Evolutionary conservation across 371 early-diverging fungal genomes (phyloP).

Genomic region (Zychaea mexicana): DNA sequence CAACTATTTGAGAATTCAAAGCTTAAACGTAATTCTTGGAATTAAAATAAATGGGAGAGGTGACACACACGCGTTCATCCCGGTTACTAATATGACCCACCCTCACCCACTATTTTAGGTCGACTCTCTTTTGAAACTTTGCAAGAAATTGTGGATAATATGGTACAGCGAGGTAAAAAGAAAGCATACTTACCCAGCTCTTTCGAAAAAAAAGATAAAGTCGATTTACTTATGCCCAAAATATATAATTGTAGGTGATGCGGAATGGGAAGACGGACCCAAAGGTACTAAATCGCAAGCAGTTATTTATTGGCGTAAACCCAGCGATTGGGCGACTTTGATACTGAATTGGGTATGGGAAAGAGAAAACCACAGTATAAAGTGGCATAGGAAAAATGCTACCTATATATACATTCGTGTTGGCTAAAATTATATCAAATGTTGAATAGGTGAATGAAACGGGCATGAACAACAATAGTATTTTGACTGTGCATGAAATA

Average conservation of each 20-base stretch:
- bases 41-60: background rate
- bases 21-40: conserved; percentile 63
- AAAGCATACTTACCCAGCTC: background rate
- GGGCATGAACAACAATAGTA: conserved; percentile 75
- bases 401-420: background rate
- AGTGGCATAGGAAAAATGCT: background rate
- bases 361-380: conserved; percentile 17
- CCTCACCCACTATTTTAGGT: too few species aligned
- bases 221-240: too few species aligned
- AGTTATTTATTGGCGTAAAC: conserved; percentile 84
- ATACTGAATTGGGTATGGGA: conserved; percentile 87
- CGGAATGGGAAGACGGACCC: conserved; percentile 72
- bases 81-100: too few species aligned
- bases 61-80: too few species aligned
- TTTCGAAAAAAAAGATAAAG: background rate
- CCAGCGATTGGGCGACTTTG: conserved; percentile 86
- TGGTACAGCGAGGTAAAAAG: conserved; percentile 67
- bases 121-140: conserved; percentile 61
- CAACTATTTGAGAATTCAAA: conserved; percentile 68
- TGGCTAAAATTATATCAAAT: background rate
- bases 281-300: conserved; percentile 58
- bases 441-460: conserved; percentile 59
- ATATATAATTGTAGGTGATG: conserved; percentile 51
- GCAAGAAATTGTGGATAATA: conserved; percentile 71
- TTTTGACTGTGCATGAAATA: conserved; percentile 85